Percentiles rank a stretch among this genome's conserved stretches.
These are phyloP conservation scores for Silene vulgaris DNA, from an alignment of 179 eudicot species.

Conservation along the genomic window DNA sequence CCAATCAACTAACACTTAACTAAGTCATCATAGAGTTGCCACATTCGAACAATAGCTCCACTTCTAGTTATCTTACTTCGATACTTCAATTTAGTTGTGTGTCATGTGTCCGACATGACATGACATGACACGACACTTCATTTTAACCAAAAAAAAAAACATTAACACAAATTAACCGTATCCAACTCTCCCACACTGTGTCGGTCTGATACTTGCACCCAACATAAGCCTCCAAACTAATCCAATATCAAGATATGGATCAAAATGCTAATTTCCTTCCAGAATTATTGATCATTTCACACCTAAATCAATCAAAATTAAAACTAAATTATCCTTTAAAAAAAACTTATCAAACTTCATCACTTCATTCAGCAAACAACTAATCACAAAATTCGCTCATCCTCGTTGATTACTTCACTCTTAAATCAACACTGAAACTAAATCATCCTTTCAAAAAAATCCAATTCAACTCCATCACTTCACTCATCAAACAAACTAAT, in stretches of 20 bases:
- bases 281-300: background rate
- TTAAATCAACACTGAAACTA: constrained; percentile 33
- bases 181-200: too few relatives aligned
- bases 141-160: too few relatives aligned
- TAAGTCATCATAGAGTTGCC: background rate
- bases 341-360: background rate
- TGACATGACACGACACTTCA: too few relatives aligned
- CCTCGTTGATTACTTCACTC: constrained; percentile 19
- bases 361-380: constrained; percentile 4
- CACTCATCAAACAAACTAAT: background rate
- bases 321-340: background rate
- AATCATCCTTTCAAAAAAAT: too few relatives aligned
- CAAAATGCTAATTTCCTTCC: background rate
- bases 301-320: background rate
- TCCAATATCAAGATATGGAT: background rate
- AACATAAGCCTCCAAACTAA: background rate
- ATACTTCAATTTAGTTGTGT: too few relatives aligned
- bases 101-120: too few relatives aligned
- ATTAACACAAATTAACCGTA: too few relatives aligned
- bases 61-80: too few relatives aligned
- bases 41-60: background rate
- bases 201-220: too few relatives aligned
- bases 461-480: background rate
- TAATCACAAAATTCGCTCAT: background rate
- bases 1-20: background rate